Evolutionary conservation across 2,329 filamentous ascomycete species (phyloP), one percentile per base, ranked within the genome.

Genomic region (Ophiostoma pallidulum): DNA sequence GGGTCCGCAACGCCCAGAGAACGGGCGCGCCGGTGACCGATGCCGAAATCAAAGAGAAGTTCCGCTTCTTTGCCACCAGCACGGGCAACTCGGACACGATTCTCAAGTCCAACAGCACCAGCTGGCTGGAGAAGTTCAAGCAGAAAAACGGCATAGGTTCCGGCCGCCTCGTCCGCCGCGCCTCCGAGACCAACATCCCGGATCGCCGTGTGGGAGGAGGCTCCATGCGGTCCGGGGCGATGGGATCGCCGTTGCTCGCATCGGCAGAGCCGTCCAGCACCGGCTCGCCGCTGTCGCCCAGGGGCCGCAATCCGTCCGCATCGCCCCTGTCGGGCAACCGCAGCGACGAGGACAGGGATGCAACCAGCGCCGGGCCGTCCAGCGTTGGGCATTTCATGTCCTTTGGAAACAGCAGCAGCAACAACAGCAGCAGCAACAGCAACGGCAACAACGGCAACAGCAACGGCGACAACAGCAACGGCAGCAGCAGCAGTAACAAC

Each of bases 121-220:
- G 74, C 56, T 96, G 91, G 90, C 74, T 97, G 29, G 88, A 95
- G 60, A 94, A 92, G 62, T 97, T 97, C 72, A 95, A 96, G 70
- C 80, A 88, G 61, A 95, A 91, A 68, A 84, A 94, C 62, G 80
- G 67, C 26, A 67, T 78, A 47, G 69, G 65, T 3, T 14, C 67
- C 66, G 14, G 70, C 14, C 66, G 14, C 51, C 59, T 79, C 32
- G 69, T 71, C 52, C 69, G 78, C 38, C 67, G 78, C 47, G 77
- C 77, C 7, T 82, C 78, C 3, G 78, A 82, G 61, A 75, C 80
- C 32, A 89, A 86, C 60, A 84, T 90, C 46, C 76, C 80, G 0
- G 83, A 86, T 57, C 78, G 74, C 50, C 75, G 75, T 20, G 74
- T 77, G 47, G 67, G n/a, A n/a, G n/a, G n/a, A n/a, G n/a, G 77